Percentiles rank a stretch among this genome's conserved stretches.
Evolutionary conservation across 352 stramenopile species (phyloP).

Genomic region (Globisporangium canariense): DNA sequence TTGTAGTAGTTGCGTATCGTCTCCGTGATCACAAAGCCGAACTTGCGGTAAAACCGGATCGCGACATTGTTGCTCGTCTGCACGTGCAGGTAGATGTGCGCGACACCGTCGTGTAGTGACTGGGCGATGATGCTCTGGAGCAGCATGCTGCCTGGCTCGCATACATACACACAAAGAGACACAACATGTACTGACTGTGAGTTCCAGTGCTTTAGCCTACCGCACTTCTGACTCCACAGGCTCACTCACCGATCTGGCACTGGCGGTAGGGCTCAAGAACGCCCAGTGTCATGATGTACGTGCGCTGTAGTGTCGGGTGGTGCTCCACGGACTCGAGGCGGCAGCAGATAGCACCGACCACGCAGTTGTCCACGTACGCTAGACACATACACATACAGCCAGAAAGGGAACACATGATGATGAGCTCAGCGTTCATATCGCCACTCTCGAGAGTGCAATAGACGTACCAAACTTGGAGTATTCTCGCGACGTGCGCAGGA

Average conservation of each 20-base stretch:
- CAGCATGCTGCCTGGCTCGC: slow-evolving; percentile 32
- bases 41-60: slow-evolving; percentile 88
- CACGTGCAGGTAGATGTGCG: slow-evolving; percentile 86
- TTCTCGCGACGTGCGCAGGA: slow-evolving; percentile 58
- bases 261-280: slow-evolving; percentile 88
- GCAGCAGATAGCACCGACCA: slow-evolving; percentile 90
- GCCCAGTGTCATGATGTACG: slow-evolving; percentile 96
- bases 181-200: too few species aligned
- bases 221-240: neutral
- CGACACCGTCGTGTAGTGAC: slow-evolving; percentile 33
- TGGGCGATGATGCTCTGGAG: slow-evolving; percentile 38
- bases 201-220: neutral
- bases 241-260: slow-evolving; percentile 58
- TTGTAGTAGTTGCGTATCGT: slow-evolving; percentile 95
- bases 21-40: slow-evolving; percentile 87
- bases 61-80: slow-evolving; percentile 92
- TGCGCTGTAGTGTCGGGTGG: slow-evolving; percentile 27
- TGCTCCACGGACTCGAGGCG: slow-evolving; percentile 58
- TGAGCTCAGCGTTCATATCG: neutral
- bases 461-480: slow-evolving; percentile 48
- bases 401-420: neutral
- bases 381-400: neutral
- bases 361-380: slow-evolving; percentile 77
- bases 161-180: neutral
- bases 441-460: neutral